Evolutionary conservation across 2,329 filamentous ascomycete genomes (phyloP).

Genomic region (Orbilia oligospora): DNA sequence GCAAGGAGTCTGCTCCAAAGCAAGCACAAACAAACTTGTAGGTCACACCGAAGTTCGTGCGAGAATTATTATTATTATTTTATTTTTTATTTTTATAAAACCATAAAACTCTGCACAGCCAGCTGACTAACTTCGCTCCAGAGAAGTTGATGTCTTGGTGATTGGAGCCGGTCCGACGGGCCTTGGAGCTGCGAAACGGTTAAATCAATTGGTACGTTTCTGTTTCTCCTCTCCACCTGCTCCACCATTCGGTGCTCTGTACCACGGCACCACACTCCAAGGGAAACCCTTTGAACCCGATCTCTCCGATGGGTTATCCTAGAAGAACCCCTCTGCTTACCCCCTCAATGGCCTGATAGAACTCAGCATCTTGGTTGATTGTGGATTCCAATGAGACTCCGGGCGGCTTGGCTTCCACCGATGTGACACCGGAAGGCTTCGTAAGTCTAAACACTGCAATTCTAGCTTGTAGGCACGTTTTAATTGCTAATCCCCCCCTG

Average conservation of each 20-base stretch:
- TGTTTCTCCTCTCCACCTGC: background rate
- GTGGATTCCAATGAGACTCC: slow-evolving; percentile 92
- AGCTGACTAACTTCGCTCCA: slow-evolving; percentile 66
- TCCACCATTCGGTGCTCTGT: background rate
- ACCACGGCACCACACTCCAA: slow-evolving; percentile 13
- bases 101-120: background rate
- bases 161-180: slow-evolving; percentile 98
- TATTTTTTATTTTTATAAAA: no score
- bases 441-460: slow-evolving; percentile 75
- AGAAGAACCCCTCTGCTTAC: background rate
- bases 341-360: slow-evolving; percentile 70
- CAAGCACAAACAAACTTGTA: slow-evolving; percentile 33
- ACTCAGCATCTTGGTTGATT: slow-evolving; percentile 95
- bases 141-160: slow-evolving; percentile 95
- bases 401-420: slow-evolving; percentile 95
- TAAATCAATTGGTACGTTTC: slow-evolving; percentile 88
- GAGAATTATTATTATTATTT: no score
- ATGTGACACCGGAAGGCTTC: slow-evolving; percentile 95
- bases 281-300: background rate
- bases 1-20: slow-evolving; percentile 35
- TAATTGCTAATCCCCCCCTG: slow-evolving; percentile 8
- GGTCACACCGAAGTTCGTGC: slow-evolving; percentile 3
- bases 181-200: slow-evolving; percentile 95
- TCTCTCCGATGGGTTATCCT: slow-evolving; percentile 18
- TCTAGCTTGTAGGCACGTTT: slow-evolving; percentile 10